Evolutionary conservation across 768 basidiomycete genomes (phyloP), one percentile per base, ranked within the genome.

Genomic region (Agrocybe praecox): DNA sequence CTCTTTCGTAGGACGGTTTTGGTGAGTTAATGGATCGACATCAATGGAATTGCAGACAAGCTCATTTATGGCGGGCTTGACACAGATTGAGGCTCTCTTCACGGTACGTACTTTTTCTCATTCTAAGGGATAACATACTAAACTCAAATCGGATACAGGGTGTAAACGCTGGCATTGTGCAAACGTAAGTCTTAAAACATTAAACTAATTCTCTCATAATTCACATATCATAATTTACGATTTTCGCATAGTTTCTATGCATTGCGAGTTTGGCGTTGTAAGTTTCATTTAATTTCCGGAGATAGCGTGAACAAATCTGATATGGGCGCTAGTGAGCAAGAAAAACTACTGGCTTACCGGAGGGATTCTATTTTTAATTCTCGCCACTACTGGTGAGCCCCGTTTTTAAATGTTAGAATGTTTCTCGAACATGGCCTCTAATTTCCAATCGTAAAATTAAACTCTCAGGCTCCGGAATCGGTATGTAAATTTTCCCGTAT

Each of bases 101-200:
- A 79, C 77, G 32, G 80, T 82, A 61, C 8, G 74, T 65, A 18
- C 5, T 33, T 19, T 7, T 17, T 17, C 23, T 7, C 12, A 19
- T 23, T 49, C 23, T 29, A 40, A 36, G 5, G 12, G 14, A 19
- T 15, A 33, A 10, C 2, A 22, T 53, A 2, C 17, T 21, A 44
- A 29, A 11, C n/a, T 40, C 6, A n/a, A 33, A 19, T 6, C 54
- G 53, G 10, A 60, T 57, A 33, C 65, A 84, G 79, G 83, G 79
- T 2, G 61, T 82, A 18, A 83, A 80, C 12, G 80, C 76, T 6
- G 69, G 76, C 42, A 66, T 83, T 19, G 84, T 85, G 6, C 85
- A 86, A 69, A 75, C 72, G 80, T 79, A 29, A 34, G 73, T 67
- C n/a, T 5, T n/a, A 6, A 40, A 15, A 15, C 26, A 7, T n/a